A percentile compares a stretch with the other conserved stretches of the same genome.
These are phyloP conservation scores for Chaetomium sp. DNA, from an alignment of 2,329 filamentous ascomycete genomes.

Conservation along the genomic window DNA sequence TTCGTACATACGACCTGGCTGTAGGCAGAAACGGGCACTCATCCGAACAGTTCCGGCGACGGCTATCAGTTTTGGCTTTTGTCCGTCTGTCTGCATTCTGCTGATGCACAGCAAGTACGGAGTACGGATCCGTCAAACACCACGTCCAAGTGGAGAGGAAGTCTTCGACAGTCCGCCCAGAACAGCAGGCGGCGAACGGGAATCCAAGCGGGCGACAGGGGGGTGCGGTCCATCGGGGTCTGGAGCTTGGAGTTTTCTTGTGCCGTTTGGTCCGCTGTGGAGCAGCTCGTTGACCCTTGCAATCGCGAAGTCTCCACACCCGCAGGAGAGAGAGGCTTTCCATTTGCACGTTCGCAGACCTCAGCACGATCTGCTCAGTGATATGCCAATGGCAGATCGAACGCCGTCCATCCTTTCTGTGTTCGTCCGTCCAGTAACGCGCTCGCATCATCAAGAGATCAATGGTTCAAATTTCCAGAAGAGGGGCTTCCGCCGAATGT, in stretches of 20 bases:
- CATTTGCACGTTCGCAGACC: background rate
- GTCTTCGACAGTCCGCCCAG: slow-evolving; percentile 19
- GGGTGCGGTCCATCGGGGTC: slow-evolving; percentile 31
- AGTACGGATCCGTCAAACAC: slow-evolving; percentile 1
- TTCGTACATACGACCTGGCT: background rate
- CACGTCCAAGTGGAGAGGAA: slow-evolving; percentile 13
- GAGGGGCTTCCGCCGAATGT: background rate
- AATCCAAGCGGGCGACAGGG: slow-evolving; percentile 28
- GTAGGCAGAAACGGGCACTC: background rate
- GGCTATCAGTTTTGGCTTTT: background rate
- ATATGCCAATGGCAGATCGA: background rate
- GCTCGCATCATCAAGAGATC: background rate
- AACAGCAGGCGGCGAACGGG: slow-evolving; percentile 20
- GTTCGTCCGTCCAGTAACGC: background rate
- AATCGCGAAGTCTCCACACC: background rate
- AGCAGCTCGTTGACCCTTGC: background rate
- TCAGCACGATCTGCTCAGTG: background rate
- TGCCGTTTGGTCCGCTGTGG: slow-evolving; percentile 9
- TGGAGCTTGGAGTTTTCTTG: slow-evolving; percentile 24
- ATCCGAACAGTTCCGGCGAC: background rate
- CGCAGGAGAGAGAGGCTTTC: background rate
- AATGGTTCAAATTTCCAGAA: background rate
- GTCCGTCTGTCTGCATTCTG: too few species aligned
- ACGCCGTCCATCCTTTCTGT: background rate
- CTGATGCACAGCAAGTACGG: background rate